Conservation (phyloP, 192 early-diverging fungal genomes). For the Phlyctochytrium arcticum region DNA sequence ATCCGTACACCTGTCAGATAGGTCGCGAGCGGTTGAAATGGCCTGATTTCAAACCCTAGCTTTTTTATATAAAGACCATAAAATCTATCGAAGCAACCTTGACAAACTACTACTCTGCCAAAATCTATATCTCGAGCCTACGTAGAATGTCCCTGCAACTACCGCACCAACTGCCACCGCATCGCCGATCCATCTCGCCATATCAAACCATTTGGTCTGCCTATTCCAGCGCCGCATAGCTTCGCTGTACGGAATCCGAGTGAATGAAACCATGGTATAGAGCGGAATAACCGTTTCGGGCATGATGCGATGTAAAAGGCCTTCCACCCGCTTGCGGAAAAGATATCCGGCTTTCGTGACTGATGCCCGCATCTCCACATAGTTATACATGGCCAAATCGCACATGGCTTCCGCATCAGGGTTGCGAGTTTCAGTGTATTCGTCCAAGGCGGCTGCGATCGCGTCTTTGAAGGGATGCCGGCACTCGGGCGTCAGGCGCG, state of each 20-base stretch:
- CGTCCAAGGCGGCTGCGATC: slow-evolving; percentile 61
- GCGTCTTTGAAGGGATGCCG: no score
- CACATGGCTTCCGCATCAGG: slow-evolving; percentile 82
- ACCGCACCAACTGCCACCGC: not conserved
- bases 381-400: slow-evolving; percentile 91
- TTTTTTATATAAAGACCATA: no score
- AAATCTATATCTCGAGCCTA: no score
- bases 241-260: slow-evolving; percentile 79
- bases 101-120: no score
- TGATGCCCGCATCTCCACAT: slow-evolving; percentile 86
- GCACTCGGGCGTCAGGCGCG: not conserved
- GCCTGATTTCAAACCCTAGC: no score
- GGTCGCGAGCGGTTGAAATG: no score
- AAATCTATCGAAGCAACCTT: no score
- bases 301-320: slow-evolving; percentile 64
- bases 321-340: slow-evolving; percentile 77
- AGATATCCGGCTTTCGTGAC: slow-evolving; percentile 74
- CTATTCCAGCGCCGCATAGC: slow-evolving; percentile 27
- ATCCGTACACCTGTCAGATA: no score
- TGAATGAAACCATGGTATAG: slow-evolving; percentile 96
- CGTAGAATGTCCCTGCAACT: not conserved
- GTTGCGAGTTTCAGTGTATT: slow-evolving; percentile 66
- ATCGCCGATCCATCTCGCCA: not conserved
- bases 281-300: slow-evolving; percentile 76
- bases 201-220: slow-evolving; percentile 34